Percentiles rank a stretch among this genome's conserved stretches.
These are phyloP conservation scores for Kodamaea neixiangensis DNA, from an alignment of 805 yeast species.

Conservation along the genomic window DNA sequence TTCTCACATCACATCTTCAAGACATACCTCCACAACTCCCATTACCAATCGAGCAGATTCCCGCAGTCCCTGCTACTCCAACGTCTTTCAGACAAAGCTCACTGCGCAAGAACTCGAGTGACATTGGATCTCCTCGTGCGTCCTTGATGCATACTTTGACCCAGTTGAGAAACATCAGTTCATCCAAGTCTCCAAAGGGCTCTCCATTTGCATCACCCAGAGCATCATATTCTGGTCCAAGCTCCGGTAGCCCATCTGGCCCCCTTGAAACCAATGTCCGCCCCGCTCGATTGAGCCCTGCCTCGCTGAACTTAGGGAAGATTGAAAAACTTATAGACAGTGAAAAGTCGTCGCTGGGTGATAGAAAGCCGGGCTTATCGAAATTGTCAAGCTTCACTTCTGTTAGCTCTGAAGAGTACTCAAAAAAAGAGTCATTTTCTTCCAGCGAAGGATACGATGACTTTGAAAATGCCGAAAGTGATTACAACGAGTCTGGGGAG, in stretches of 20 bases:
- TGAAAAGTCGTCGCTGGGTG: not conserved
- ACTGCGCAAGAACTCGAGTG: slow-evolving; percentile 40
- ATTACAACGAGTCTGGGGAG: slow-evolving; percentile 6
- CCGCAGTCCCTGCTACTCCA: slow-evolving; percentile 41
- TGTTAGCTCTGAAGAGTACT: slow-evolving; percentile 4
- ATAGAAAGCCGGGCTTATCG: slow-evolving; percentile 4
- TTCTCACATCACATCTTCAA: slow-evolving; percentile 31
- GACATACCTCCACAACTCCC: slow-evolving; percentile 60
- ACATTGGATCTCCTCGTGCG: slow-evolving; percentile 40
- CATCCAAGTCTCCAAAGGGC: slow-evolving; percentile 35
- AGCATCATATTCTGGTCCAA: slow-evolving; percentile 32
- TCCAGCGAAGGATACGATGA: slow-evolving; percentile 9
- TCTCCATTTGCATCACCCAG: slow-evolving; percentile 50
- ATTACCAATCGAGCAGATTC: slow-evolving; percentile 56
- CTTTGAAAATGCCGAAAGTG: slow-evolving; percentile 4
- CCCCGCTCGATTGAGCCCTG: not conserved
- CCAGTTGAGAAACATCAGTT: slow-evolving; percentile 39
- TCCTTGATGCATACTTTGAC: slow-evolving; percentile 44
- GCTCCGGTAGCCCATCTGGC: not conserved
- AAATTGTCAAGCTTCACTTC: slow-evolving; percentile 10
- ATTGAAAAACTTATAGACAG: not conserved
- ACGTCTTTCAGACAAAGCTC: slow-evolving; percentile 31
- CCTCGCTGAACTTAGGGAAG: not conserved
- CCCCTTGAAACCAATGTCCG: not conserved
- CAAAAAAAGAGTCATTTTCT: slow-evolving; percentile 6